Evolutionary conservation across 1,284 basidiomycete species (phyloP), one percentile per base, ranked within the genome.

Genomic region (Xerocomus amazonicus): DNA sequence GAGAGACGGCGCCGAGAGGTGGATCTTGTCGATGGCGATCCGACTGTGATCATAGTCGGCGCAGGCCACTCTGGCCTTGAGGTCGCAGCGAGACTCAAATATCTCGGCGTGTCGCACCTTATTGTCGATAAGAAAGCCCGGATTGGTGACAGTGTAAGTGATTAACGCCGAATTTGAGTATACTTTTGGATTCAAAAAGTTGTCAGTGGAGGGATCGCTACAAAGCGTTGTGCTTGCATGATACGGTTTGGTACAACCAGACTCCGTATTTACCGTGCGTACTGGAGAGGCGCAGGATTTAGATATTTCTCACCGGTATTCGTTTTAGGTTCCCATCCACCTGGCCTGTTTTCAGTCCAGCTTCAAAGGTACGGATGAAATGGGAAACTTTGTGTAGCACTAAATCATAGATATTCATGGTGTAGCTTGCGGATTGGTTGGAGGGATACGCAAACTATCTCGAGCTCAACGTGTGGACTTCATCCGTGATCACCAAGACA

Each of bases 391-490:
- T 14, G 7, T 31, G 26, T 23, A n/a, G n/a, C 16, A 14, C 36
- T 12, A 16, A n/a, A 43, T 37, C 4, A 29, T 27, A 43, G 12
- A 50, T 29, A 23, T 14, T 10, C 3, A 39, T 23, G n/a, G 7
- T 9, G 41, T 38, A 73, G 74, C 71, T 84, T 16, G 83, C 78
- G 4, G 76, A 80, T 55, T 84, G 79, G 78, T 67, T 84, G 41
- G 83, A 84, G 56, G 68, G 68, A 27, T 84, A 83, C 52, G 79
- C 78, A 2, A 69, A 75, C 6, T 60, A 69, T 6, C 69, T 83
- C 47, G 81, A 83, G 51, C 69, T 83, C 36, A 76, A 82, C 57
- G 70, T 79, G 34, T 84, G 81, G 83, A 75, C 71, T 0, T 68
- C 73, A 5, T 70, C 79, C 2, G 70, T 60, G 4, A 65, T 79